phyloP scores from a whole-genome alignment of 306 rosid genomes.

The Cicer bijugum region DNA sequence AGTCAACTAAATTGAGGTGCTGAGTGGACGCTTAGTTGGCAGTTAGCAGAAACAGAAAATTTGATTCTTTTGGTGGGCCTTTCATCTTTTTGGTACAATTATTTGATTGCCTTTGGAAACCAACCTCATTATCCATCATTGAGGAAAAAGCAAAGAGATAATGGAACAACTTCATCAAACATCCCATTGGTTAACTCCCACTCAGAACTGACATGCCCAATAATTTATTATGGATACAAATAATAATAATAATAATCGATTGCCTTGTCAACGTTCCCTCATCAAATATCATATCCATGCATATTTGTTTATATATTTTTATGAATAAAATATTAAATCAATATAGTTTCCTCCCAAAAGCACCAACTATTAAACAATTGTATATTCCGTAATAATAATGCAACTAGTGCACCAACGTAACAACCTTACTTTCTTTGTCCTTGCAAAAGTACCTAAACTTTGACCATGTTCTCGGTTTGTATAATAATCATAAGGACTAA shows the following conservation, averaged over 20 bases:
- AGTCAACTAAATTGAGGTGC: conserved; percentile 34
- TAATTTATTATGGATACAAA: conserved; percentile 9
- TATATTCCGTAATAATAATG: conserved; percentile 21
- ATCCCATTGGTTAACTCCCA: conserved; percentile 14
- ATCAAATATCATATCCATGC: conserved; percentile 32
- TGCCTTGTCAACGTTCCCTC: conserved; percentile 34
- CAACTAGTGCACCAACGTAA: not conserved
- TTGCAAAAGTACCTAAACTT: conserved; percentile 1
- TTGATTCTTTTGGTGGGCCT: conserved; percentile 45
- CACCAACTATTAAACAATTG: conserved; percentile 16
- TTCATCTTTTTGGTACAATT: conserved; percentile 9
- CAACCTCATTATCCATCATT: conserved; percentile 46
- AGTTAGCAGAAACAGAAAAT: conserved; percentile 4
- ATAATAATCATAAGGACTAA: not conserved
- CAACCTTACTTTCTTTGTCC: conserved; percentile 11
- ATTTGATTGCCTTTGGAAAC: conserved; percentile 40
- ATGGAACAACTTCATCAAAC: not conserved
- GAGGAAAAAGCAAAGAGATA: conserved; percentile 22
- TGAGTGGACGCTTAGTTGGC: not conserved
- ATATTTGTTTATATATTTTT: not conserved
- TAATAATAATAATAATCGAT: not conserved
- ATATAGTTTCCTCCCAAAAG: not conserved
- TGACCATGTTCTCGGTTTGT: conserved; percentile 21
- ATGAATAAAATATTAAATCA: conserved; percentile 1
- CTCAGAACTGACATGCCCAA: conserved; percentile 44